These are phyloP conservation scores for Eucalyptus rudis DNA, from an alignment of 345 rosid genomes.

Conservation along the genomic window DNA sequence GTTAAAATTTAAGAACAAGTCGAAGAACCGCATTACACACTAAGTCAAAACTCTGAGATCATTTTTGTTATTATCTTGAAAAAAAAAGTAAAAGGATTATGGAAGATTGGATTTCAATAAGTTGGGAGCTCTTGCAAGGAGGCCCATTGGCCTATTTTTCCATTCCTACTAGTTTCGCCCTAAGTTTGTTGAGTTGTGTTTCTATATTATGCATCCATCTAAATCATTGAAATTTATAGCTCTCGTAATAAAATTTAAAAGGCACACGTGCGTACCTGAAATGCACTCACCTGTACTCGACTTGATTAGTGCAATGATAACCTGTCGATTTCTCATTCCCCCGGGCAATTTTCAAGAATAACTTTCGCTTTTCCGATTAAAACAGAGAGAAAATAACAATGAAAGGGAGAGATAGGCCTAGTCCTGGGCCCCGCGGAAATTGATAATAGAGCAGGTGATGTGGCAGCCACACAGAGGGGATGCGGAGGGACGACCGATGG, in stretches of 20 bases:
- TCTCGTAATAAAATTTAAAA: not conserved
- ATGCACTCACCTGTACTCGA: not conserved
- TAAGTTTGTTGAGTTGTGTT: not conserved
- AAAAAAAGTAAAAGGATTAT: too few relatives aligned
- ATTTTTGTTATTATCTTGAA: too few relatives aligned
- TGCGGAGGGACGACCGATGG: not conserved
- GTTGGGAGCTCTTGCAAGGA: not conserved
- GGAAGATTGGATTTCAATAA: not conserved
- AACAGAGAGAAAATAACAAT: not conserved
- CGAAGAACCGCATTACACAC: accelerated
- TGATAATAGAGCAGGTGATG: not conserved
- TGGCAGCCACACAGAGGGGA: not conserved
- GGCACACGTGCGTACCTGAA: not conserved
- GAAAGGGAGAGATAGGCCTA: not conserved
- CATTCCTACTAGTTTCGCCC: accelerated
- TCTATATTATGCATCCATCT: not conserved
- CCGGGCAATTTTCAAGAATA: not conserved
- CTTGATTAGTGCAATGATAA: not conserved
- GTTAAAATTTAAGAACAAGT: accelerated
- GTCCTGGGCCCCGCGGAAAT: not conserved
- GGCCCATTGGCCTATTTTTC: not conserved
- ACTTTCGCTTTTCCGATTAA: not conserved
- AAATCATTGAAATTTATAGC: too few relatives aligned
- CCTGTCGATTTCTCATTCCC: not conserved
- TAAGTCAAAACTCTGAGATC: accelerated